phyloP scores from a whole-genome alignment of 2,329 filamentous ascomycete species.

The Sarocladiaceae sp. region DNA sequence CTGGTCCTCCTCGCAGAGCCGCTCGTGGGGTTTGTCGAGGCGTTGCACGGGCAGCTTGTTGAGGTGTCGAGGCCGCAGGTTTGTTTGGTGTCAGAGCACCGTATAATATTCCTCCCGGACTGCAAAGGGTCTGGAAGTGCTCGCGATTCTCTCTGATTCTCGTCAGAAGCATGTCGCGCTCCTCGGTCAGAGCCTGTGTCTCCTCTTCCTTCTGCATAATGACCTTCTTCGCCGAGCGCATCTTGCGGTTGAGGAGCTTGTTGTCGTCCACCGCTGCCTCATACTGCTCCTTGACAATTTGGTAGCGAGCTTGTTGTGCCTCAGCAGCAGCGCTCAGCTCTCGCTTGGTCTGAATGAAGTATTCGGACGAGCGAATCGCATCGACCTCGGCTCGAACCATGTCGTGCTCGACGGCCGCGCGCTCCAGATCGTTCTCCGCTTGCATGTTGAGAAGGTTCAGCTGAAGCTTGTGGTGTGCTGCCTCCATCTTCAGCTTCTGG shows the following conservation, averaged over 20 bases:
- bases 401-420: conserved; percentile 85
- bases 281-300: conserved; percentile 62
- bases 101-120: conserved; percentile 66
- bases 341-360: conserved; percentile 56
- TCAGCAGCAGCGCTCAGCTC: conserved; percentile 50
- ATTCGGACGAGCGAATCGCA: conserved; percentile 71
- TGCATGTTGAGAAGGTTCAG: conserved; percentile 81
- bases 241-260: conserved; percentile 55
- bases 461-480: conserved; percentile 87
- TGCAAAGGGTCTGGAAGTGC: conserved; percentile 75
- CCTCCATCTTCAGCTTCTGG: conserved; percentile 68
- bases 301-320: conserved; percentile 48
- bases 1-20: conserved; percentile 39
- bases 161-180: conserved; percentile 72
- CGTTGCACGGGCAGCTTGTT: conserved; percentile 37
- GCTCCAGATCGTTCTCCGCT: conserved; percentile 77
- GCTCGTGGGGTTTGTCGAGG: conserved; percentile 48
- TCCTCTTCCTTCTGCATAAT: conserved; percentile 77
- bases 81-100: conserved; percentile 56
- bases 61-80: conserved; percentile 39
- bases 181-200: conserved; percentile 64
- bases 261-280: conserved; percentile 66
- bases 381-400: conserved; percentile 88
- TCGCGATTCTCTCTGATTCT: conserved; percentile 88
- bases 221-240: conserved; percentile 71